phyloP scores from a whole-genome alignment of 306 rosid genomes.

The Malus domestica region DNA sequence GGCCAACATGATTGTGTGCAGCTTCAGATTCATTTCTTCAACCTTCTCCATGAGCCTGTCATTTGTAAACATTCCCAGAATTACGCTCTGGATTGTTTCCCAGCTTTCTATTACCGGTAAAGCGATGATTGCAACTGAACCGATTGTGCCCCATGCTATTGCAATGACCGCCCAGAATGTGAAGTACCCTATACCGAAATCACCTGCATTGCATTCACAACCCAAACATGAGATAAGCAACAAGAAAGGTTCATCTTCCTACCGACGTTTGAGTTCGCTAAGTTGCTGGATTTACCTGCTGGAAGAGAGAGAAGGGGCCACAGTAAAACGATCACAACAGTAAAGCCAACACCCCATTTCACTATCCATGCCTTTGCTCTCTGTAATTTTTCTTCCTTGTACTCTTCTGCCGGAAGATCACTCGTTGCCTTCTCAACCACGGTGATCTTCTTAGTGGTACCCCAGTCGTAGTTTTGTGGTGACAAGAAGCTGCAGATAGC shows the following conservation, averaged over 20 bases:
- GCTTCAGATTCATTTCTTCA: conserved; percentile 61
- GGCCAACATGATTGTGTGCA: conserved; percentile 53
- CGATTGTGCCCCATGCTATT: conserved; percentile 82
- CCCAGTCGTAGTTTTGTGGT: conserved; percentile 94
- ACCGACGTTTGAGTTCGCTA: background rate
- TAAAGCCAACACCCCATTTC: conserved; percentile 83
- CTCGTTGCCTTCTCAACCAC: conserved; percentile 72
- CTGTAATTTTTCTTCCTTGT: conserved; percentile 49
- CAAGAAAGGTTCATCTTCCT: background rate
- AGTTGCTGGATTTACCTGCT: conserved; percentile 41
- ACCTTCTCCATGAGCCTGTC: conserved; percentile 67
- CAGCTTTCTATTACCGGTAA: conserved; percentile 70
- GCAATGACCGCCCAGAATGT: conserved; percentile 84
- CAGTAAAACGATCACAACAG: conserved; percentile 56
- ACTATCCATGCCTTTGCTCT: conserved; percentile 74
- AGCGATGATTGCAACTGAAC: conserved; percentile 63
- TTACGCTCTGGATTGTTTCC: conserved; percentile 52
- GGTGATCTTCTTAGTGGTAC: conserved; percentile 61
- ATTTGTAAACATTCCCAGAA: conserved; percentile 67
- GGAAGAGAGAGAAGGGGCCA: conserved; percentile 90
- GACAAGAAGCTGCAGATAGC: conserved; percentile 50
- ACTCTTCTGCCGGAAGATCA: conserved; percentile 65
- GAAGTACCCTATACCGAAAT: conserved; percentile 61
- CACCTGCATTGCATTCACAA: conserved; percentile 39
- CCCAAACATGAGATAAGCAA: background rate